Evolutionary conservation across 495 filamentous ascomycete species (phyloP).

Genomic region (Astrothelium macrocarpum): DNA sequence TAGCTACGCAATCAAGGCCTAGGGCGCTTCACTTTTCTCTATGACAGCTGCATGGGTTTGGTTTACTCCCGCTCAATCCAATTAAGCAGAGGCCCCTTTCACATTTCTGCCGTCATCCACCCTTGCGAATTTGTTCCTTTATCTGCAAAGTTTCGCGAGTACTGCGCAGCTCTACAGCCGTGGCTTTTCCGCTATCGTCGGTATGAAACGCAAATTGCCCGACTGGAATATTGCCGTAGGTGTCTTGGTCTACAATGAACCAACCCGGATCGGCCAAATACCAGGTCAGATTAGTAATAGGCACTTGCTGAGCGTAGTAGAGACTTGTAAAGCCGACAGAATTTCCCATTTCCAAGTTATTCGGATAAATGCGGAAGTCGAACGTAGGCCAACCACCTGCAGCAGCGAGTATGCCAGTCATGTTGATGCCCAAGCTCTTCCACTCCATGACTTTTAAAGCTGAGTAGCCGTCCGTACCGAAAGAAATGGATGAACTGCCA

Average conservation of each 20-base stretch:
- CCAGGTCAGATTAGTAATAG: not conserved
- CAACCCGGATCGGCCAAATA: not conserved
- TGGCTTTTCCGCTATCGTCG: not conserved
- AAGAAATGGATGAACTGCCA: not conserved
- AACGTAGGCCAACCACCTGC: not conserved
- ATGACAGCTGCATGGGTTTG: not conserved
- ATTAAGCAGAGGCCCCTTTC: not conserved
- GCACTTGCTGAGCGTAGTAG: not conserved
- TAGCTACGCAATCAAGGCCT: too few species aligned
- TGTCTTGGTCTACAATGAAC: not conserved
- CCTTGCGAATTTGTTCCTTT: not conserved
- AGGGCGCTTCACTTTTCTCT: too few species aligned
- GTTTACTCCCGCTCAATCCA: not conserved
- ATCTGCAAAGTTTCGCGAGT: not conserved
- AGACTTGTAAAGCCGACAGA: not conserved
- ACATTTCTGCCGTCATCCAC: not conserved
- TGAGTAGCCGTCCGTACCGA: not conserved
- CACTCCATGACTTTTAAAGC: not conserved
- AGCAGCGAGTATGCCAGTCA: not conserved
- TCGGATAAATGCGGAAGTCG: not conserved
- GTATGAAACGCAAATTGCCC: not conserved
- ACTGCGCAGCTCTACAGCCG: not conserved
- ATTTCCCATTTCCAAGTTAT: not conserved
- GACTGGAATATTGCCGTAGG: not conserved
- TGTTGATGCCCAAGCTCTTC: not conserved